phyloP scores from a whole-genome alignment of 495 filamentous ascomycete genomes.

The Trichoderma asperelloides region DNA sequence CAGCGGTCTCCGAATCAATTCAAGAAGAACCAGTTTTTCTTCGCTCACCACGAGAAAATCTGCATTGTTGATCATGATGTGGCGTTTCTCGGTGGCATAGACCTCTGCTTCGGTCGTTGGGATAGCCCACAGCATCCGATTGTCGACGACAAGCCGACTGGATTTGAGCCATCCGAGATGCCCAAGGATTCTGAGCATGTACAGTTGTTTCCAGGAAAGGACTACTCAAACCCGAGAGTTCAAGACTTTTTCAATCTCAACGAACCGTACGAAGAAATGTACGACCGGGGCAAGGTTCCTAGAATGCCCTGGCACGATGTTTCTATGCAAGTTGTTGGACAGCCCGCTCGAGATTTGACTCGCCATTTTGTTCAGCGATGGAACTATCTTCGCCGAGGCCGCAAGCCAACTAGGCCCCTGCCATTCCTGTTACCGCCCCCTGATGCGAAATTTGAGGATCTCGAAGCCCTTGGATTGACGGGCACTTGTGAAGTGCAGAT shows the following conservation, averaged over 20 bases:
- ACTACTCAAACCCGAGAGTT: conserved; percentile 94
- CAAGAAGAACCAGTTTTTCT: conserved; percentile 99
- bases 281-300: conserved; percentile 76
- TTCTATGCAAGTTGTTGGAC: conserved; percentile 95
- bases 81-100: conserved; percentile 92
- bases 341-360: conserved; percentile 88
- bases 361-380: conserved; percentile 98
- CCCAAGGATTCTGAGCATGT: conserved; percentile 90
- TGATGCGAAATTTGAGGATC: conserved; percentile 75
- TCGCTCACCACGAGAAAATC: conserved; percentile 97
- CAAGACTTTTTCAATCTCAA: conserved; percentile 90
- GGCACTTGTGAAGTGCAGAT: conserved; percentile 97
- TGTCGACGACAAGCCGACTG: conserved; percentile 88
- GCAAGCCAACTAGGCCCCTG: conserved; percentile 88
- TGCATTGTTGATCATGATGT: conserved; percentile 93
- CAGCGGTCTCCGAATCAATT: conserved; percentile 95
- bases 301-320: conserved; percentile 99
- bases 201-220: conserved; percentile 95
- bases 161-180: conserved; percentile 68
- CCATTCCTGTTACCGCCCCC: conserved; percentile 90
- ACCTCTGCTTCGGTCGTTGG: conserved; percentile 96
- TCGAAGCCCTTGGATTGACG: conserved; percentile 77
- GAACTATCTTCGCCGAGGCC: conserved; percentile 93
- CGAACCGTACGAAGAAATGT: conserved; percentile 99
- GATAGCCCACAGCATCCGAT: conserved; percentile 89